Evolutionary conservation across 345 rosid genomes (phyloP).

Genomic region (Hibiscus syriacus): DNA sequence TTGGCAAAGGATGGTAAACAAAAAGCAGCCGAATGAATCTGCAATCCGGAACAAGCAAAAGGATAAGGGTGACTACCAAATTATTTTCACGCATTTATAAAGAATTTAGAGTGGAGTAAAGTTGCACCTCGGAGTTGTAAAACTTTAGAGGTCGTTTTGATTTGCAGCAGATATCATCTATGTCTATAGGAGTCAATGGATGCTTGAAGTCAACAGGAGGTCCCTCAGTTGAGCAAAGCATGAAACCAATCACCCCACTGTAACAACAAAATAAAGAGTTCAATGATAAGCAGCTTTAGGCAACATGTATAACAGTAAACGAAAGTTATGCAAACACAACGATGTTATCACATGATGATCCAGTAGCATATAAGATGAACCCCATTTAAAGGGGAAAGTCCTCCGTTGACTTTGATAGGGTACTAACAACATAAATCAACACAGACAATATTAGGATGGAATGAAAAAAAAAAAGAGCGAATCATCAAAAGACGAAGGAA

Average conservation of each 20-base stretch:
- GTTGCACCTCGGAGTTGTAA: conserved; percentile 71
- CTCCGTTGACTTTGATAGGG: background rate
- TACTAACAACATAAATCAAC: background rate
- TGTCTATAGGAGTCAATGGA: conserved; percentile 64
- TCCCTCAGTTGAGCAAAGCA: conserved; percentile 94
- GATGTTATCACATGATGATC: background rate
- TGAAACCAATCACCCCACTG: conserved; percentile 96
- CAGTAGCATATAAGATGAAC: background rate
- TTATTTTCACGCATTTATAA: background rate
- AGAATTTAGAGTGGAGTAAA: background rate
- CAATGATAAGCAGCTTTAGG: background rate
- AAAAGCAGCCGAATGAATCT: conserved; percentile 94
- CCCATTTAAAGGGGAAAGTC: background rate
- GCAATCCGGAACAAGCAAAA: conserved; percentile 15
- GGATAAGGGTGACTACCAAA: background rate
- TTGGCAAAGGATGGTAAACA: conserved; percentile 90
- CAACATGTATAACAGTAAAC: no score
- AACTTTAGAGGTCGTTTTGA: conserved; percentile 58
- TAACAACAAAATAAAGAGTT: conserved; percentile 7
- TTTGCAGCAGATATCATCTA: conserved; percentile 26
- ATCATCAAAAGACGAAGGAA: background rate
- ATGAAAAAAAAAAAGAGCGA: background rate
- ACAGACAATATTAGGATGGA: no score
- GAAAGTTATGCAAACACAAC: background rate
- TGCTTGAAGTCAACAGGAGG: conserved; percentile 83